These are phyloP conservation scores for Nicotiana rustica DNA, from an alignment of 305 asterid species.

Conservation along the genomic window DNA sequence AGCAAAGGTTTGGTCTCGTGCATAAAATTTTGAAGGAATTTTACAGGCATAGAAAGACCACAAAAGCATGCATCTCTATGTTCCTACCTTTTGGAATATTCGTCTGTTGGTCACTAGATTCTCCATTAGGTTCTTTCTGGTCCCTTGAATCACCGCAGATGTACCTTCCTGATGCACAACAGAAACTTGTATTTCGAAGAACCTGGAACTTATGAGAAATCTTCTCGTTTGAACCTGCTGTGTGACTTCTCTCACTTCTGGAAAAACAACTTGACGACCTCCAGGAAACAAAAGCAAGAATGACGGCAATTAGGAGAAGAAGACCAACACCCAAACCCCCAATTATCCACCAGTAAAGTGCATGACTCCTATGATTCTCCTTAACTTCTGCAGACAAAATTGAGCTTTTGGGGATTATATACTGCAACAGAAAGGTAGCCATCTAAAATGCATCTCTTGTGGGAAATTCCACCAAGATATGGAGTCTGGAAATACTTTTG, in stretches of 20 bases:
- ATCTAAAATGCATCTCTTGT: slow-evolving; percentile 12
- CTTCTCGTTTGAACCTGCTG: slow-evolving; percentile 62
- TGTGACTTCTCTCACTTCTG: slow-evolving; percentile 51
- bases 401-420: not conserved
- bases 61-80: not conserved
- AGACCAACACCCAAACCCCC: slow-evolving; percentile 84
- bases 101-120: slow-evolving; percentile 76
- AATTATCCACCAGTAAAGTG: slow-evolving; percentile 86
- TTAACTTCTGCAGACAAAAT: slow-evolving; percentile 52
- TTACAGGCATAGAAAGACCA: not conserved
- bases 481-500: slow-evolving; percentile 22
- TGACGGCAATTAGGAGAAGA: slow-evolving; percentile 56
- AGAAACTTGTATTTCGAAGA: slow-evolving; percentile 80
- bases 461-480: not conserved
- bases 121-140: slow-evolving; percentile 59
- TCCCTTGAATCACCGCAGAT: slow-evolving; percentile 65
- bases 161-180: slow-evolving; percentile 80
- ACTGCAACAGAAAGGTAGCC: slow-evolving; percentile 15
- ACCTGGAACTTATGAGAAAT: slow-evolving; percentile 75
- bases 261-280: slow-evolving; percentile 62
- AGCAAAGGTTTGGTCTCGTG: not conserved
- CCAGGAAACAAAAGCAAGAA: slow-evolving; percentile 61
- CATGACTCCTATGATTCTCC: slow-evolving; percentile 59
- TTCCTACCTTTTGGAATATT: slow-evolving; percentile 82
- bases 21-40: not conserved